These are phyloP conservation scores for Tilletia horrida DNA, from an alignment of 1,284 basidiomycete genomes.

Conservation along the genomic window DNA sequence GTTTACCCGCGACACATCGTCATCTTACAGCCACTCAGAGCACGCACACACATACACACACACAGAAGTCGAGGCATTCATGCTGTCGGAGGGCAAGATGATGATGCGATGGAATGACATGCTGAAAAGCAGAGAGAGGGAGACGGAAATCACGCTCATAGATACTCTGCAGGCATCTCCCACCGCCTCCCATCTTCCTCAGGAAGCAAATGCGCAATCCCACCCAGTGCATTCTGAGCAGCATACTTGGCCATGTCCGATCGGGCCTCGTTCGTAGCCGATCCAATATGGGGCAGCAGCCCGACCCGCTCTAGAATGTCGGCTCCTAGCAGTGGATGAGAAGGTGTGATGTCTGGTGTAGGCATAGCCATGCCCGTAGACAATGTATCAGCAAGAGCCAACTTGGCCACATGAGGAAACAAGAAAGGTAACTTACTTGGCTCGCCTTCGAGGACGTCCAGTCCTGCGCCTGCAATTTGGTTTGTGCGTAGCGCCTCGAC, in stretches of 20 bases:
- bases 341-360: constrained; percentile 62
- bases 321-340: constrained; percentile 70
- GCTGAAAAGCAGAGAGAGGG: not conserved
- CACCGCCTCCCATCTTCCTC: constrained; percentile 27
- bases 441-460: constrained; percentile 92
- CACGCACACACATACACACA: too few relatives aligned
- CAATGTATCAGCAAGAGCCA: not conserved
- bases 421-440: constrained; percentile 57
- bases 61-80: too few relatives aligned
- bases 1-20: too few relatives aligned
- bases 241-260: constrained; percentile 67
- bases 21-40: too few relatives aligned
- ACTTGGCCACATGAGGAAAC: not conserved
- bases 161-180: constrained; percentile 13
- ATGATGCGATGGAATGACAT: not conserved
- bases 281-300: constrained; percentile 83
- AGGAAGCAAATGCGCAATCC: constrained; percentile 28
- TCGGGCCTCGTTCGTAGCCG: constrained; percentile 80
- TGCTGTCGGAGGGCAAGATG: too few relatives aligned
- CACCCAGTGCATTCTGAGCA: constrained; percentile 41
- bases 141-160: not conserved
- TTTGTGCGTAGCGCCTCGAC: constrained; percentile 71
- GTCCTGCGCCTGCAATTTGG: constrained; percentile 82
- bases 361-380: too few relatives aligned
- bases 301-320: constrained; percentile 62